Evolutionary conservation across 2,329 filamentous ascomycete species (phyloP), one percentile per base, ranked within the genome.

Genomic region (Trichoderma arundinaceum): DNA sequence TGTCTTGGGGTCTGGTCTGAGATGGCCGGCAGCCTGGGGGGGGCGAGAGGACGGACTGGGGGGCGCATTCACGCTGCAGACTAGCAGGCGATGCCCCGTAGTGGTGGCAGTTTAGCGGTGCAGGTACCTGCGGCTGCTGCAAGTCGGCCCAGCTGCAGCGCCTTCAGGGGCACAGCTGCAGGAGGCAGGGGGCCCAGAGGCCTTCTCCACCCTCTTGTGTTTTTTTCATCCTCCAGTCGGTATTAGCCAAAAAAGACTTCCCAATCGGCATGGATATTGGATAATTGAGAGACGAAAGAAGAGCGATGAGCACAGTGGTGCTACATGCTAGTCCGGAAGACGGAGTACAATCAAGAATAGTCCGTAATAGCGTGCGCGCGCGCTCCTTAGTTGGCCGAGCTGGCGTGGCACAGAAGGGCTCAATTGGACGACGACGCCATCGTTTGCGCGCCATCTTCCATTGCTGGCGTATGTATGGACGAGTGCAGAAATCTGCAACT

Each of bases 131-230:
- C 60, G 60, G 60, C 49, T 63, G 48, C 60, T 46, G 60, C 60
- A 56, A 48, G 51, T 64, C 35, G 35, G 64, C 33, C 39, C n/a
- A 52, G 56, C 56, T 66, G 49, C 64, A 66, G 64, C 48, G 41
- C 49, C 32, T 15, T 66, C 64, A 66, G 64, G 64, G 64, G 64
- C 57, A 56, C n/a, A 12, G 39, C 64, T 54, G 51, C 62, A 64
- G 32, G 9, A 41, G 58, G 62, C 46, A 49, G 33, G 48, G 56
- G 39, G 8, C 38, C 19, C 8, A 22, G 44, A 46, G 8, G 22
- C 4, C 64, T 38, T 48, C 64, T 22, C 57, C 64, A 59, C 56
- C 56, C 48, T 19, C 56, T 54, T 28, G 44, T 32, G 35, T 65
- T 33, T 58, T 63, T 63, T 43, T 43, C 33, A 22, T 43, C 46